Conservation (phyloP, 805 yeast species). For the Metschnikowia borealis region DNA sequence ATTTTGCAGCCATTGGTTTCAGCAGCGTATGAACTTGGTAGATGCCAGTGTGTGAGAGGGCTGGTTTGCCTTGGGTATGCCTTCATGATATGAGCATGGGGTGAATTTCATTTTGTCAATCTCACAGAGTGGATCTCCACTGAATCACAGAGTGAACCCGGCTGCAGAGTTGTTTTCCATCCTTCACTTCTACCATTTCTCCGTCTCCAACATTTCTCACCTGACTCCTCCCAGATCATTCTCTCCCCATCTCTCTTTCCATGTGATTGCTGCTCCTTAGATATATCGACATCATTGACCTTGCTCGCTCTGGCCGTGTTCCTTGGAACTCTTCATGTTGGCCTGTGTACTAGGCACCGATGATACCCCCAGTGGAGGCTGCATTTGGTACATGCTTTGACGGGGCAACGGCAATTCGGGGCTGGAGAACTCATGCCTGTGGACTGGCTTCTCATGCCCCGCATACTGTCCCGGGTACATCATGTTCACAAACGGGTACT, state of each 20-base stretch:
- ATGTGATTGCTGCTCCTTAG: no score
- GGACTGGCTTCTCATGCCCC: background rate
- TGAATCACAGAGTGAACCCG: no score
- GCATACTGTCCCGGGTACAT: slow-evolving; percentile 2
- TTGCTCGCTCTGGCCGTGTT: background rate
- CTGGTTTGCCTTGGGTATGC: no score
- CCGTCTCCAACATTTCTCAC: no score
- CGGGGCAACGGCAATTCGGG: background rate
- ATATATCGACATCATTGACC: background rate
- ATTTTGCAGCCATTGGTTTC: slow-evolving; percentile 5
- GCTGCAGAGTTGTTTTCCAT: no score
- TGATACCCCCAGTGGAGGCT: background rate
- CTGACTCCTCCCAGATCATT: no score
- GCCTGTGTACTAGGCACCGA: background rate
- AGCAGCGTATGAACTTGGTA: background rate
- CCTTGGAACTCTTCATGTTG: background rate
- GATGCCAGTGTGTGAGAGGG: background rate
- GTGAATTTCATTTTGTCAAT: no score
- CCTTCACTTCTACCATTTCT: no score
- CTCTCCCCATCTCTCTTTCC: no score
- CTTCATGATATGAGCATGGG: no score
- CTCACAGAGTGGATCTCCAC: no score
- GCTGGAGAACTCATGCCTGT: background rate
- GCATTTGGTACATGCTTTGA: background rate
- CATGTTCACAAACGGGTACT: slow-evolving; percentile 6